Base-by-base conservation (phyloP, 495 filamentous ascomycete species). In the Aspergillus indologenus region DNA sequence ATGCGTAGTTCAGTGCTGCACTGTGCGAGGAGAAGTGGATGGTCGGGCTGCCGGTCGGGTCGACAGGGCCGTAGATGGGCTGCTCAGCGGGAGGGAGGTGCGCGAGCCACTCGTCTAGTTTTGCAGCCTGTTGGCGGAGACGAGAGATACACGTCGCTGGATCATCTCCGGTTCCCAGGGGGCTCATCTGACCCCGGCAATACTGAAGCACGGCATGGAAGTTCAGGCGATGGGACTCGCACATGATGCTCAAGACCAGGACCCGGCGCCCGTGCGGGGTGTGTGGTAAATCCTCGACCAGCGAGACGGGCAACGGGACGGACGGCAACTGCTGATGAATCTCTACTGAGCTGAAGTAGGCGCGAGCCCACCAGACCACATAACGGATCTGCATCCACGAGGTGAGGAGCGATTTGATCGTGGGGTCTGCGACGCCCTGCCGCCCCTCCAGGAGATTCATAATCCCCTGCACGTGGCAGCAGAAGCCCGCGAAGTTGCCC, bases 181-280 rank as follows among this genome's bases (percentile, higher is more conserved):
- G n/a, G n/a, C n/a, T n/a, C n/a, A n/a, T n/a, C n/a, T n/a, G 15
- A 18, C 2, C 22, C 44, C 65, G n/a, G n/a, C 65, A 72, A 61
- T 67, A 26, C 29, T 56, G 43, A 2, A 72, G 53, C 1, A n/a
- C n/a, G 2, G 26, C 34, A 15, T 51, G 49, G 11, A 56, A 58
- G 52, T 68, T 72, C 5, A 70, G 42, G 40, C 65, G 60, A 63
- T 72, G 65, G 3, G 69, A 70, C 58, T 70, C 69, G 31, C 69
- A 72, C 54, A 72, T 57, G 12, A 70, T 70, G 34, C 63, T 64
- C 9, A 72, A n/a, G 18, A 63, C 59, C 12, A n/a, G 21, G 22
- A 64, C 63, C 5, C 65, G 63, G 31, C 61, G 56, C 22, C 63
- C 64, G 8, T 68, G 57, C 11, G 59, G 44, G 4, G 64, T 59